phyloP scores from a whole-genome alignment of 371 early-diverging fungal species.

The Haplosporangium sp. region DNA sequence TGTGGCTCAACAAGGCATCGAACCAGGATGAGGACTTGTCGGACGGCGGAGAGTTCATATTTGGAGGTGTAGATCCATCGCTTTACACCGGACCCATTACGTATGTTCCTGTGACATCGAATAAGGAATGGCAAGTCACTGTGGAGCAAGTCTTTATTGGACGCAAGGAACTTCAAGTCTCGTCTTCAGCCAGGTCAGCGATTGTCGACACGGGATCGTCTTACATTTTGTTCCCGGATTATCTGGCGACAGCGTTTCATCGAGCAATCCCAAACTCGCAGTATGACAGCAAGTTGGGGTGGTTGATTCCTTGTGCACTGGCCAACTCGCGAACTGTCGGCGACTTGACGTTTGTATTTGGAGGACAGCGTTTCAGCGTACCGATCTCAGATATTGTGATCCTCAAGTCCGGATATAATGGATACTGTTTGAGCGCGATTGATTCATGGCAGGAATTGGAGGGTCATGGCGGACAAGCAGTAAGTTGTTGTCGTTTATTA shows the following conservation, averaged over 20 bases:
- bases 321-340: slow-evolving; percentile 38
- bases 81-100: slow-evolving; percentile 34
- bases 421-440: slow-evolving; percentile 36
- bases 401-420: slow-evolving; percentile 36
- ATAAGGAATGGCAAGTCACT: slow-evolving; percentile 35
- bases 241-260: slow-evolving; percentile 41
- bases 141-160: slow-evolving; percentile 37
- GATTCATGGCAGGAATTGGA: slow-evolving; percentile 47
- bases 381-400: slow-evolving; percentile 53
- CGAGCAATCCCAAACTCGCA: slow-evolving; percentile 45
- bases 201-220: slow-evolving; percentile 54
- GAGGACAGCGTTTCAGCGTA: slow-evolving; percentile 28
- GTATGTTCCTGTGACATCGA: slow-evolving; percentile 40
- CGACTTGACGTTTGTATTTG: slow-evolving; percentile 38
- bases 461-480: slow-evolving; percentile 37
- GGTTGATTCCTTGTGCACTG: slow-evolving; percentile 42
- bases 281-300: slow-evolving; percentile 38
- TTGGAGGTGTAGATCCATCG: slow-evolving; percentile 42
- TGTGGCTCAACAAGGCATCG: slow-evolving; percentile 47
- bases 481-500: slow-evolving; percentile 7
- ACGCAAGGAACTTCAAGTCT: slow-evolving; percentile 28
- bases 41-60: slow-evolving; percentile 44
- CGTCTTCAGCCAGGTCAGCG: slow-evolving; percentile 26
- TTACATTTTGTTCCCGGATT: slow-evolving; percentile 48
- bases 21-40: slow-evolving; percentile 34